Conservation (phyloP, 2,329 filamentous ascomycete genomes). For the Stagonosporopsis cucurbitacearum region DNA sequence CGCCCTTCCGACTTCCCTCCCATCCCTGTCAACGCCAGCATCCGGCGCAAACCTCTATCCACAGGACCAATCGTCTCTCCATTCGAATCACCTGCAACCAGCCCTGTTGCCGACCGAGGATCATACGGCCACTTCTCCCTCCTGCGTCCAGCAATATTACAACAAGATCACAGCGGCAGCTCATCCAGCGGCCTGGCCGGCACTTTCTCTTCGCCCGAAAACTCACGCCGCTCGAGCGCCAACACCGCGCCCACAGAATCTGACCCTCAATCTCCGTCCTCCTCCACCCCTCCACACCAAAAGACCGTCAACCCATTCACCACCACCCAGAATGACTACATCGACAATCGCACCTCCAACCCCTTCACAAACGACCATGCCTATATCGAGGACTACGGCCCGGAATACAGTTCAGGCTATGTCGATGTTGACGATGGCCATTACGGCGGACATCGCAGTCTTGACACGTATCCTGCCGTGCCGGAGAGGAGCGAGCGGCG, state of each 20-base stretch:
- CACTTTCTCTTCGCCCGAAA: constrained; percentile 7
- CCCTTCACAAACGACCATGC: constrained; percentile 36
- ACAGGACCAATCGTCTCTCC: background rate
- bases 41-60: constrained; percentile 38
- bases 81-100: constrained; percentile 22
- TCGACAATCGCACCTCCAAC: constrained; percentile 22
- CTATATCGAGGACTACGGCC: constrained; percentile 44
- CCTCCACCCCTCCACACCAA: background rate
- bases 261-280: constrained; percentile 15
- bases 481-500: constrained; percentile 13
- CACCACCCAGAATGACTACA: background rate
- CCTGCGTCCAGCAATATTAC: constrained; percentile 31
- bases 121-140: constrained; percentile 27
- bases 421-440: constrained; percentile 36
- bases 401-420: constrained; percentile 32
- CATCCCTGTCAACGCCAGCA: constrained; percentile 23
- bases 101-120: constrained; percentile 26
- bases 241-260: constrained; percentile 23
- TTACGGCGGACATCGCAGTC: constrained; percentile 39
- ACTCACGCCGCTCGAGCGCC: constrained; percentile 15
- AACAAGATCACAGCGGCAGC: constrained; percentile 33
- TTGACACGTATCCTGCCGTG: constrained; percentile 34
- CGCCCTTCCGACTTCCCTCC: constrained; percentile 21
- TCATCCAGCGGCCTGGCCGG: constrained; percentile 31
- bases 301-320: background rate